A percentile compares a stretch with the other conserved stretches of the same genome.
phyloP scores from a whole-genome alignment of 768 basidiomycete genomes.

The Astraeus odoratus region DNA sequence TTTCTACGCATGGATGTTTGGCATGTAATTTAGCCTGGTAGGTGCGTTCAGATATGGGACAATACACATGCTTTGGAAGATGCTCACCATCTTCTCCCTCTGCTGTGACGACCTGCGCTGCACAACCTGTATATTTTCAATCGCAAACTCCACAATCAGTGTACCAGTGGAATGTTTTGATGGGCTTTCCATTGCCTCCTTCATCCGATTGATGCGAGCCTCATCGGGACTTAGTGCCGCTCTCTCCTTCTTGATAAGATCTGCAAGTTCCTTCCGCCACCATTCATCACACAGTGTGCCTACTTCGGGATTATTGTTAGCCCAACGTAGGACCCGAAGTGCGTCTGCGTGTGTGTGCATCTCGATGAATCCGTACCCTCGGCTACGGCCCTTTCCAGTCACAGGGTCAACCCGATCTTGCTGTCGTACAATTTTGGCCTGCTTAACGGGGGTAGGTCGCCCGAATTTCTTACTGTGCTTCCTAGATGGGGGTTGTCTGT shows the following conservation, averaged over 20 bases:
- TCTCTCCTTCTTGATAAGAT: slow-evolving; percentile 51
- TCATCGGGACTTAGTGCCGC: slow-evolving; percentile 40
- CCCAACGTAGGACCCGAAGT: slow-evolving; percentile 85
- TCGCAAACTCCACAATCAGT: slow-evolving; percentile 91
- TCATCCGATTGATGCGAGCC: slow-evolving; percentile 49
- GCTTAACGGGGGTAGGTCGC: slow-evolving; percentile 56
- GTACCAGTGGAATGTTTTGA: slow-evolving; percentile 39
- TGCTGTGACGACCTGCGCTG: slow-evolving; percentile 59
- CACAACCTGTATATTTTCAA: slow-evolving; percentile 90
- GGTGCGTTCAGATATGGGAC: background rate
- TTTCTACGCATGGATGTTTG: slow-evolving; percentile 6
- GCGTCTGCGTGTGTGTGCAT: slow-evolving; percentile 85
- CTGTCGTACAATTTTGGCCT: slow-evolving; percentile 89
- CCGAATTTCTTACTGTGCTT: slow-evolving; percentile 18
- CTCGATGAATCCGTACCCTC: slow-evolving; percentile 95
- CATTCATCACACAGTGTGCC: slow-evolving; percentile 62
- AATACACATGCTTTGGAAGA: background rate
- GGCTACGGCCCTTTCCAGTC: slow-evolving; percentile 81
- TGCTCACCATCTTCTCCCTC: slow-evolving; percentile 28
- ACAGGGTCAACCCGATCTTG: slow-evolving; percentile 83
- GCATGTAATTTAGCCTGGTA: slow-evolving; percentile 7
- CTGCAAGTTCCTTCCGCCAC: slow-evolving; percentile 77
- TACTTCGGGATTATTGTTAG: slow-evolving; percentile 79
- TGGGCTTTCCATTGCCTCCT: slow-evolving; percentile 40
- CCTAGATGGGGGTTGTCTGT: slow-evolving; percentile 18